Percentiles rank a stretch among this genome's conserved stretches.
Evolutionary conservation across 2,329 filamentous ascomycete species (phyloP).

Genomic region (Drechslera avenae): DNA sequence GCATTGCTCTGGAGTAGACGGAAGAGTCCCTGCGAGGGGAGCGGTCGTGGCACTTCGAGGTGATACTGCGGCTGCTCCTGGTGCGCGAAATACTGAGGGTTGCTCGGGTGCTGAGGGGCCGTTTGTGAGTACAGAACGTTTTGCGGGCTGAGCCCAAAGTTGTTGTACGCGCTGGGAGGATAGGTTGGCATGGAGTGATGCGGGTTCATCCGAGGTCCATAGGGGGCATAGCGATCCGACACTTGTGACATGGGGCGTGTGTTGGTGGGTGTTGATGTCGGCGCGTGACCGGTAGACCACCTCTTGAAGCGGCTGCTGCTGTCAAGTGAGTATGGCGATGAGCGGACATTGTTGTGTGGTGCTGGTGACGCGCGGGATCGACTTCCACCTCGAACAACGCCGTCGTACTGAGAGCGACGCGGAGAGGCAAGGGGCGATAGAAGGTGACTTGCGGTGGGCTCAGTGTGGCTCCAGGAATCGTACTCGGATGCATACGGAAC

Average conservation of each 20-base stretch:
- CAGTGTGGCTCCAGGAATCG: conserved; percentile 70
- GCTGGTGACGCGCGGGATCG: conserved; percentile 74
- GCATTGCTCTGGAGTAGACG: conserved; percentile 76
- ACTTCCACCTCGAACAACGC: conserved; percentile 58
- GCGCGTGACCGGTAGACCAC: conserved; percentile 70
- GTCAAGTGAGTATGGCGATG: conserved; percentile 73
- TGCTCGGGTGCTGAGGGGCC: conserved; percentile 61
- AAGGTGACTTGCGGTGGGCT: conserved; percentile 66
- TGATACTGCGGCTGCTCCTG: conserved; percentile 57
- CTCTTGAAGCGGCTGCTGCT: conserved; percentile 69
- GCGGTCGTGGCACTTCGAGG: conserved; percentile 61
- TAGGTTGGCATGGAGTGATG: conserved; percentile 49
- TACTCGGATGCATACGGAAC: conserved; percentile 66
- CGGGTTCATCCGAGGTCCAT: conserved; percentile 61
- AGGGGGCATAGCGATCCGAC: conserved; percentile 66
- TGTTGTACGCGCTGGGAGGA: conserved; percentile 38
- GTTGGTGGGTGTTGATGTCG: conserved; percentile 65
- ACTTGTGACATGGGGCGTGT: conserved; percentile 62
- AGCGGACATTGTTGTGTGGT: conserved; percentile 69
- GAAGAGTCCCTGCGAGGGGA: conserved; percentile 73
- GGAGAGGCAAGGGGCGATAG: conserved; percentile 76
- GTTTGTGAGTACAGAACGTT: conserved; percentile 48
- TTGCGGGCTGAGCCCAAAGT: conserved; percentile 40
- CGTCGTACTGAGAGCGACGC: conserved; percentile 64
- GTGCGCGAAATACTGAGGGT: conserved; percentile 53